phyloP scores from a whole-genome alignment of 2,329 filamentous ascomycete genomes.

The Cryphonectria naterciae region DNA sequence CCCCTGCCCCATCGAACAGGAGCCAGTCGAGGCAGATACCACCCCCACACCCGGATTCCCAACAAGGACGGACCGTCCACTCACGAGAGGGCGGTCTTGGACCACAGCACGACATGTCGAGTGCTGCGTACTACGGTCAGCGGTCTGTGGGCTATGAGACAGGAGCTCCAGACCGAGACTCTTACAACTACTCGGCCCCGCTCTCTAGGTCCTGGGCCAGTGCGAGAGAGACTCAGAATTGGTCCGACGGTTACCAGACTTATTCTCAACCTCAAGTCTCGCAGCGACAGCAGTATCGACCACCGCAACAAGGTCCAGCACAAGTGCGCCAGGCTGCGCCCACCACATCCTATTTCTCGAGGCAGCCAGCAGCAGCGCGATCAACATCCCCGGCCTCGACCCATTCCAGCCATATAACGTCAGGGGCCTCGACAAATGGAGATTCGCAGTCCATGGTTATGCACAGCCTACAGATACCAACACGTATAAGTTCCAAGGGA shows the following conservation, averaged over 20 bases:
- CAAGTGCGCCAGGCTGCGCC: slow-evolving; percentile 18
- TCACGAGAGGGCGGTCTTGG: slow-evolving; percentile 9
- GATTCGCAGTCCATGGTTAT: slow-evolving; percentile 53
- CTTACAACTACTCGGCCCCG: slow-evolving; percentile 19
- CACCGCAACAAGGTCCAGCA: slow-evolving; percentile 11
- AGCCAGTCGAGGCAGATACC: slow-evolving; percentile 14
- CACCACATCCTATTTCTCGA: slow-evolving; percentile 33
- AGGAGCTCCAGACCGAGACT: slow-evolving; percentile 18
- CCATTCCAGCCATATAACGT: slow-evolving; percentile 36
- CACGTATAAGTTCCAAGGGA: slow-evolving; percentile 74
- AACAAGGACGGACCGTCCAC: slow-evolving; percentile 3
- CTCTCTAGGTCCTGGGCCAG: slow-evolving; percentile 24
- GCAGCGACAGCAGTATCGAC: slow-evolving; percentile 23
- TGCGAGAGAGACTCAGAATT: slow-evolving; percentile 18
- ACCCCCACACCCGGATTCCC: slow-evolving; percentile 3
- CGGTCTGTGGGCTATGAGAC: slow-evolving; percentile 28
- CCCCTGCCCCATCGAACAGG: slow-evolving; percentile 21
- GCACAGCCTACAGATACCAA: slow-evolving; percentile 72
- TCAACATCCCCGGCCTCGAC: slow-evolving; percentile 45
- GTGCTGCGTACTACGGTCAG: slow-evolving; percentile 27
- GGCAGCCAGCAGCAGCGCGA: slow-evolving; percentile 41
- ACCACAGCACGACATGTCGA: slow-evolving; percentile 23
- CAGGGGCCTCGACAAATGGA: slow-evolving; percentile 39
- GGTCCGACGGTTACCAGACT: slow-evolving; percentile 22
- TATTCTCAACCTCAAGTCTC: slow-evolving; percentile 17